Conservation (phyloP, 805 yeast species). For the Cyberlindnera xylosilytica region DNA sequence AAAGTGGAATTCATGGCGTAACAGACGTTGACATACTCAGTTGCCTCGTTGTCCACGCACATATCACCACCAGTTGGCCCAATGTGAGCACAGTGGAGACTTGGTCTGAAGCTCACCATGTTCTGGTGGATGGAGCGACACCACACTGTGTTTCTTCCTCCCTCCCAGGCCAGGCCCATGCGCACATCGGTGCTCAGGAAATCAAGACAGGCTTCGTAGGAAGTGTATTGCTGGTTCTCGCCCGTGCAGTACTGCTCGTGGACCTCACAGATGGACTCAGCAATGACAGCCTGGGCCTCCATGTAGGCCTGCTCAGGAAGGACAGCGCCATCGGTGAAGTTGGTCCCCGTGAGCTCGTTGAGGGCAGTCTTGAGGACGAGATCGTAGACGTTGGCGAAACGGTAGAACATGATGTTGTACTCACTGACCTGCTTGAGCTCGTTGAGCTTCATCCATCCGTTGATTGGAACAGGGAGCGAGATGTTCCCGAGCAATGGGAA, state of each 20-base stretch:
- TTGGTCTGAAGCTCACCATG: slow-evolving; percentile 24
- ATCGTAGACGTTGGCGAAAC: slow-evolving; percentile 17
- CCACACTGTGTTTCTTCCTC: slow-evolving; percentile 25
- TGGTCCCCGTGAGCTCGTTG: background rate
- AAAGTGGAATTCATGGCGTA: background rate
- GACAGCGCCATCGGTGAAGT: background rate
- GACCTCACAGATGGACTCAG: slow-evolving; percentile 22
- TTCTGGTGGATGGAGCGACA: slow-evolving; percentile 26
- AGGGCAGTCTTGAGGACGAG: background rate
- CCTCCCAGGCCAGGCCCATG: slow-evolving; percentile 24
- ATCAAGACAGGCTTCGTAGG: slow-evolving; percentile 15
- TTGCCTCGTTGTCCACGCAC: slow-evolving; percentile 22
- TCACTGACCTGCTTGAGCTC: slow-evolving; percentile 14
- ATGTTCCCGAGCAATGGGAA: slow-evolving; percentile 12
- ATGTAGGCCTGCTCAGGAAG: background rate
- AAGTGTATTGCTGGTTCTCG: slow-evolving; percentile 17
- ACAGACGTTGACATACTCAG: background rate
- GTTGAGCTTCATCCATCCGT: slow-evolving; percentile 16
- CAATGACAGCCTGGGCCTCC: background rate
- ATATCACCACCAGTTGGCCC: slow-evolving; percentile 28
- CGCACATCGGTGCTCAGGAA: slow-evolving; percentile 6
- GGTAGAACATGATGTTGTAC: slow-evolving; percentile 16
- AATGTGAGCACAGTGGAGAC: slow-evolving; percentile 27
- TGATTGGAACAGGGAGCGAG: slow-evolving; percentile 19
- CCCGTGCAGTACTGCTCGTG: slow-evolving; percentile 22